Conservation (phyloP, 2,329 filamentous ascomycete species). For the Trichoderma koningiopsis region DNA sequence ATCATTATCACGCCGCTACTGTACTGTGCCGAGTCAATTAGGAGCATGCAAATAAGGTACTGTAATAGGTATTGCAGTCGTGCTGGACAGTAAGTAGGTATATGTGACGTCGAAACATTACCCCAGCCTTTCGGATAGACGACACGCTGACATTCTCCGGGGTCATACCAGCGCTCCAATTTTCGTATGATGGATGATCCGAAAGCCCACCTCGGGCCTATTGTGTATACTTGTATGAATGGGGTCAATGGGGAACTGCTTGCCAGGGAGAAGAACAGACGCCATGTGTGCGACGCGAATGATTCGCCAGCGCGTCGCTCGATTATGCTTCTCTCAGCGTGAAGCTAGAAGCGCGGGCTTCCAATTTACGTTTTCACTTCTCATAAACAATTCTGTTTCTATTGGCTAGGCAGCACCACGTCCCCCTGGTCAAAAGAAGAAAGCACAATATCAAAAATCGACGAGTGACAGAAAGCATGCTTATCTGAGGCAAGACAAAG, state of each 20-base stretch:
- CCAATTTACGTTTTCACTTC: conserved; percentile 21
- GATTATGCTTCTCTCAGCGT: not conserved
- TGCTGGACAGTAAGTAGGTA: not conserved
- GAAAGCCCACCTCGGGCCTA: not conserved
- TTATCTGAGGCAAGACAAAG: conserved; percentile 25
- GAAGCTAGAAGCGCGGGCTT: not conserved
- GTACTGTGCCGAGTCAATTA: not conserved
- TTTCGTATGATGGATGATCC: conserved; percentile 15
- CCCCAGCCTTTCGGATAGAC: conserved; percentile 4
- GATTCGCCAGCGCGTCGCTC: not conserved
- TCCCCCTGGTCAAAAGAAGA: not conserved
- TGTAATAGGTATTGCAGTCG: not conserved
- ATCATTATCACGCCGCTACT: not conserved
- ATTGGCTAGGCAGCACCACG: conserved; percentile 9
- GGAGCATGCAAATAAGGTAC: not conserved
- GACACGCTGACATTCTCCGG: not conserved
- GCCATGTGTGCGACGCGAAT: conserved; percentile 5
- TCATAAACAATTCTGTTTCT: conserved; percentile 4
- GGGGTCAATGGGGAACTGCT: not conserved
- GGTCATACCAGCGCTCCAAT: not conserved
- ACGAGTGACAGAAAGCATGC: conserved; percentile 6
- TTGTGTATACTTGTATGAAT: not conserved
- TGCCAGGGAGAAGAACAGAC: not conserved
- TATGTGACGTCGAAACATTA: conserved; percentile 10
- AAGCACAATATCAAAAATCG: not conserved